Conservation (phyloP, 805 yeast genomes). For the Monosporozyma servazzii region DNA sequence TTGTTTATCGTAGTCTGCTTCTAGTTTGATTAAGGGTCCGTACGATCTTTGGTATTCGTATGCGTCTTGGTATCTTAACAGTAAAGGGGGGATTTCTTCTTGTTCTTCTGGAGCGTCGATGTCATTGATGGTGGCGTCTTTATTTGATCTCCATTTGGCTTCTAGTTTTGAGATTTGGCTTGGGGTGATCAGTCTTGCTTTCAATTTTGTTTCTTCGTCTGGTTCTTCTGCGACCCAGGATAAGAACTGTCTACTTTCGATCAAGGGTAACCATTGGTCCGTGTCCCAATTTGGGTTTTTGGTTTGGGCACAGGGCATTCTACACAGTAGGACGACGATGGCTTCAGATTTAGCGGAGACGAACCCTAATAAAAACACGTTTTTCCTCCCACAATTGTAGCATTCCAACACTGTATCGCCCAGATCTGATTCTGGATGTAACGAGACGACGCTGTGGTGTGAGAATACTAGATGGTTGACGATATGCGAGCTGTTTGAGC, state of each 20-base stretch:
- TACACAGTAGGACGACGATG: conserved; percentile 77
- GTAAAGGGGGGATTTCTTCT: conserved; percentile 60
- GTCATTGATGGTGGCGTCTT: conserved; percentile 64
- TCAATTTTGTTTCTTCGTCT: conserved; percentile 49
- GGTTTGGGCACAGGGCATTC: conserved; percentile 77
- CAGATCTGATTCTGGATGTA: conserved; percentile 71
- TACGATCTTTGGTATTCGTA: conserved; percentile 76
- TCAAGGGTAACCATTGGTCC: conserved; percentile 76
- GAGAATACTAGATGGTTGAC: conserved; percentile 77
- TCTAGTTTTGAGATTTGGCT: conserved; percentile 66
- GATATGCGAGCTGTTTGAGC: conserved; percentile 62
- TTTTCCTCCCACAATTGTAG: conserved; percentile 78
- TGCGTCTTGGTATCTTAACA: conserved; percentile 72
- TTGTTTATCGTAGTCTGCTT: conserved; percentile 69
- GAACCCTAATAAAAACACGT: conserved; percentile 74
- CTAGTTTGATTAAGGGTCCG: conserved; percentile 74
- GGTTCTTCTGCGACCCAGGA: conserved; percentile 78
- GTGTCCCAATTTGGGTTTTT: conserved; percentile 81
- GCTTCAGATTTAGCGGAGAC: conserved; percentile 81
- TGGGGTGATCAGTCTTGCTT: conserved; percentile 47
- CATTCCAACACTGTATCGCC: conserved; percentile 88
- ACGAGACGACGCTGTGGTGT: conserved; percentile 61
- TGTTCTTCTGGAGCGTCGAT: conserved; percentile 41
- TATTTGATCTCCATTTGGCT: conserved; percentile 69
- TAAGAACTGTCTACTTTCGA: conserved; percentile 67